A percentile compares a stretch with the other conserved stretches of the same genome.
phyloP scores from a whole-genome alignment of 2,329 filamentous ascomycete species.

The Epichloe scottii region DNA sequence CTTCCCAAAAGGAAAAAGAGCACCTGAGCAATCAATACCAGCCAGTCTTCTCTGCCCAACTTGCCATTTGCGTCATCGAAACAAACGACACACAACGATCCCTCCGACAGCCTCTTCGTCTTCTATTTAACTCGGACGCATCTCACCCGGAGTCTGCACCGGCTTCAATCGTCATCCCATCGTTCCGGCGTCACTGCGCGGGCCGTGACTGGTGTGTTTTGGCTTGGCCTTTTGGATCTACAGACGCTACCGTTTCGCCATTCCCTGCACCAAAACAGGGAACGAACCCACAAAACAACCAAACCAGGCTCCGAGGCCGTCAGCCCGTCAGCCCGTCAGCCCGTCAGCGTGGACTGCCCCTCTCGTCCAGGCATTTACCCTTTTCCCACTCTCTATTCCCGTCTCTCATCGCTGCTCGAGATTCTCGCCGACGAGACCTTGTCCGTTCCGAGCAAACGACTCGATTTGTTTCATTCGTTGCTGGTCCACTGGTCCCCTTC shows the following conservation, averaged over 20 bases:
- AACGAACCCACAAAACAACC: not conserved
- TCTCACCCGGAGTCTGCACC: not conserved
- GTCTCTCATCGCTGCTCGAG: not conserved
- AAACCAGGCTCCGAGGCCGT: too few relatives aligned
- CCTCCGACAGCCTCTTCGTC: not conserved
- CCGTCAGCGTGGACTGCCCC: too few relatives aligned
- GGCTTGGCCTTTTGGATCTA: not conserved
- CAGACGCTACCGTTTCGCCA: slow-evolving; percentile 1
- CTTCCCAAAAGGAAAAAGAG: not conserved
- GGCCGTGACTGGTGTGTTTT: not conserved
- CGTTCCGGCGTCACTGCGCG: too few relatives aligned
- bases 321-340: too few relatives aligned
- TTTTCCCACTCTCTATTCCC: not conserved
- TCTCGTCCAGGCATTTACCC: not conserved
- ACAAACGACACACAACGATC: not conserved
- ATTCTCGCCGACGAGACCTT: not conserved
- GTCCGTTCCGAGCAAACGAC: not conserved
- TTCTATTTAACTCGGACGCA: not conserved
- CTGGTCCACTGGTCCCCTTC: not conserved
- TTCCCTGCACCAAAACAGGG: slow-evolving; percentile 1
- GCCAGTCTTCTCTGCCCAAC: not conserved
- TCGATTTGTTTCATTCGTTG: not conserved
- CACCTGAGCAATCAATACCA: not conserved
- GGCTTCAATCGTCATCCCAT: too few relatives aligned
- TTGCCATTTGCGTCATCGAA: not conserved